Conservation (phyloP, 2,329 filamentous ascomycete genomes). For the Colletotrichum kahawae region DNA sequence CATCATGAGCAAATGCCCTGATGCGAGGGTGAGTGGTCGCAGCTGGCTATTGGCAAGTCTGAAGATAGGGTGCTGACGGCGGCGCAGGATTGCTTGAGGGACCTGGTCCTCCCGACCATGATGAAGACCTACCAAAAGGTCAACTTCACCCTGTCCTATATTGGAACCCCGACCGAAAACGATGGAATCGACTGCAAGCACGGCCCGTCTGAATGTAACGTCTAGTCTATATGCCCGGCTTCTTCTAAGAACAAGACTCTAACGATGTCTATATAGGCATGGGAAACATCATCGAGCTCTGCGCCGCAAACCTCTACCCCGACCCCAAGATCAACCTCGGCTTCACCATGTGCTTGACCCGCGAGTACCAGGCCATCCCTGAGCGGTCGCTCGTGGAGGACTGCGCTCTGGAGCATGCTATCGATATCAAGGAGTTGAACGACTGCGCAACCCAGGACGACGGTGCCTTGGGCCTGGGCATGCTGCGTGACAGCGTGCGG, state of each 20-base stretch:
- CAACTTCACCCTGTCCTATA: slow-evolving; percentile 89
- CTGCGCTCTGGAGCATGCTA: slow-evolving; percentile 89
- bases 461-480: slow-evolving; percentile 70
- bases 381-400: slow-evolving; percentile 78
- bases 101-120: slow-evolving; percentile 88
- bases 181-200: slow-evolving; percentile 90
- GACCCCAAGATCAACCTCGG: slow-evolving; percentile 88
- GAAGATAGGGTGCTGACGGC: not conserved
- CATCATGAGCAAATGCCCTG: slow-evolving; percentile 97
- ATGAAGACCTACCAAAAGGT: slow-evolving; percentile 81
- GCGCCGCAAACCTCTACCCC: slow-evolving; percentile 81
- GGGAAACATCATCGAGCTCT: slow-evolving; percentile 94
- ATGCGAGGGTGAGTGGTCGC: slow-evolving; percentile 64
- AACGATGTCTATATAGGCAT: slow-evolving; percentile 54
- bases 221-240: not conserved
- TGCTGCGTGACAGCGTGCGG: slow-evolving; percentile 72
- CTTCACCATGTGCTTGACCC: slow-evolving; percentile 89
- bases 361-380: slow-evolving; percentile 79
- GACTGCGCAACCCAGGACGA: slow-evolving; percentile 80
- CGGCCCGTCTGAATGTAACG: slow-evolving; percentile 77
- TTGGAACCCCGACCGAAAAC: slow-evolving; percentile 79
- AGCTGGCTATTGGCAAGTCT: not conserved
- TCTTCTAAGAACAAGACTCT: not conserved
- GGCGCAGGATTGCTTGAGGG: slow-evolving; percentile 73
- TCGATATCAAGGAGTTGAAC: slow-evolving; percentile 83